Percentiles rank a stretch among this genome's conserved stretches.
Evolutionary conservation across 73 alveolate genomes (phyloP).

Genomic region (Blepharisma stoltei): DNA sequence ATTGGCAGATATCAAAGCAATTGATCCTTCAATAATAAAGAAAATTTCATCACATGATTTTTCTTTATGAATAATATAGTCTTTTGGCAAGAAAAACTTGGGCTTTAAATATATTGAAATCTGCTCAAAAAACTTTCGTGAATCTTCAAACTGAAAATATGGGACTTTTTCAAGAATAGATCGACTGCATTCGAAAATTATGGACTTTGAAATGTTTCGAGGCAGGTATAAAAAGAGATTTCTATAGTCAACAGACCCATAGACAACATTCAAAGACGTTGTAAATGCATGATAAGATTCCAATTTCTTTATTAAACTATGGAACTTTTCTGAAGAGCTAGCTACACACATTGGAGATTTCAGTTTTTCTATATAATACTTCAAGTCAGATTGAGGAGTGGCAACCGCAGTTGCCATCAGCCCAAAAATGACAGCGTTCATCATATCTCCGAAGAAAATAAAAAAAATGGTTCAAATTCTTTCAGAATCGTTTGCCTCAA

Average conservation of each 20-base stretch:
- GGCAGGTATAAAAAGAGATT: conserved; percentile 9
- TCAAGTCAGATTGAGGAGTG: not conserved
- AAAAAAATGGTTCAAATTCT: conserved; percentile 42
- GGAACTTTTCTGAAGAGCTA: not conserved
- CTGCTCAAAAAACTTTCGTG: not conserved
- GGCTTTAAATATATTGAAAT: conserved; percentile 28
- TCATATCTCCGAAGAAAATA: conserved; percentile 48
- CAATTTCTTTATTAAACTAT: not conserved
- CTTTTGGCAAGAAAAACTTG: conserved; percentile 57
- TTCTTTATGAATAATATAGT: conserved; percentile 46
- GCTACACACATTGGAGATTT: not conserved
- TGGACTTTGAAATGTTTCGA: not conserved
- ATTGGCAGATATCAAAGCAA: conserved; percentile 44
- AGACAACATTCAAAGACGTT: not conserved
- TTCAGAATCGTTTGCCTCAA: conserved; percentile 40
- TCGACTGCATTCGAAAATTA: not conserved
- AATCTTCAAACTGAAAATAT: not conserved
- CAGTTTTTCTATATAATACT: not conserved
- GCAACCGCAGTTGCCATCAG: conserved; percentile 47
- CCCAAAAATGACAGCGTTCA: conserved; percentile 66
- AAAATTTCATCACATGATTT: conserved; percentile 67
- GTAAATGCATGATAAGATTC: conserved; percentile 20
- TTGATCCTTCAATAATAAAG: conserved; percentile 59
- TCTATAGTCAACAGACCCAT: not conserved
- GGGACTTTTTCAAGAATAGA: conserved; percentile 11